Evolutionary conservation across 2,329 filamentous ascomycete species (phyloP).

Genomic region (Penicillium sumatraense): DNA sequence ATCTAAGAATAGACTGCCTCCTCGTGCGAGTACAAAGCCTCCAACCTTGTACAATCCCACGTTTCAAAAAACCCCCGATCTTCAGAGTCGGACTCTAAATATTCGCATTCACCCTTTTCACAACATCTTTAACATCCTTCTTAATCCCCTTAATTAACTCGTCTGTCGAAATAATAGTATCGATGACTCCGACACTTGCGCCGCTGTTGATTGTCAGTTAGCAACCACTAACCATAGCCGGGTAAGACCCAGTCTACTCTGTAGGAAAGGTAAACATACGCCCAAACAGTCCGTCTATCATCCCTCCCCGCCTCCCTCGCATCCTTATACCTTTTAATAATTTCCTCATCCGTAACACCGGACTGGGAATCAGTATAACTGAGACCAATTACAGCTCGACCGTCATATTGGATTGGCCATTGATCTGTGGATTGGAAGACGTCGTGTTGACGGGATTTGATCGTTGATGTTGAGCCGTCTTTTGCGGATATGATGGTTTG

Average conservation of each 20-base stretch:
- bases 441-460: slow-evolving; percentile 46
- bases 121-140: slow-evolving; percentile 9
- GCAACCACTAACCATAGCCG: too few relatives aligned
- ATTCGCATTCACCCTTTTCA: slow-evolving; percentile 5
- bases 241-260: not conserved
- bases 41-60: too few relatives aligned
- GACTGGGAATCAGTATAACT: slow-evolving; percentile 17
- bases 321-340: slow-evolving; percentile 23
- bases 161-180: slow-evolving; percentile 15
- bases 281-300: slow-evolving; percentile 25
- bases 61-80: not conserved
- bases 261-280: slow-evolving; percentile 15
- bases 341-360: slow-evolving; percentile 20
- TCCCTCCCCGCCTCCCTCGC: slow-evolving; percentile 19
- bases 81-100: too few relatives aligned
- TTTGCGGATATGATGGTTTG: slow-evolving; percentile 46
- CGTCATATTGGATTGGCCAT: slow-evolving; percentile 26
- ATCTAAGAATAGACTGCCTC: too few relatives aligned
- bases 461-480: slow-evolving; percentile 52
- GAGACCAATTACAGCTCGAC: slow-evolving; percentile 20
- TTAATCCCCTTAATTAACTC: slow-evolving; percentile 16
- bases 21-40: too few relatives aligned
- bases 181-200: slow-evolving; percentile 22
- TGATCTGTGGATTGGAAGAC: slow-evolving; percentile 26
- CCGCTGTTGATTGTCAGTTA: slow-evolving; percentile 9